Evolutionary conservation across 2,329 filamentous ascomycete genomes (phyloP), one percentile per base, ranked within the genome.

Genomic region (Monilinia vaccinii-corymbosi): DNA sequence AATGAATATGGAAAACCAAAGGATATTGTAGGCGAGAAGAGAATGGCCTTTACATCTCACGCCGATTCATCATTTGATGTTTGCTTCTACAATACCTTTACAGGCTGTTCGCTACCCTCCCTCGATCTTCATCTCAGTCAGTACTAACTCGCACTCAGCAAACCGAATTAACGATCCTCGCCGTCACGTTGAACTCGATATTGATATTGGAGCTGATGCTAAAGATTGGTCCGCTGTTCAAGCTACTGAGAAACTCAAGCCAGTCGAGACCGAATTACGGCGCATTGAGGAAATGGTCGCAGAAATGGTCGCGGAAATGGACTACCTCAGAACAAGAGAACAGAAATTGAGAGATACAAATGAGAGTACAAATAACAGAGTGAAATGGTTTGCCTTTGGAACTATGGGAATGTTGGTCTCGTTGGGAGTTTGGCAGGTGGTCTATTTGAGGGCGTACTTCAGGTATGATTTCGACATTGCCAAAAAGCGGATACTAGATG

Each of bases 211-310:
- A 40, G 71, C 71, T 11, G 71, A 73, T 75, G 94, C 94, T 66
- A 96, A 96, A 76, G 94, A 99, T 78, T 99, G 94, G 94, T 91
- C 87, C 66, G 91, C 91, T 68, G 95, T 97, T 73, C 91, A 97
- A 77, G 91, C 91, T 61, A 89, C 87, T 65, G 94, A 99, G 83
- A 97, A 97, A 81, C 86, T 99, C 69, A 96, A 96, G 83, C 94
- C 94, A 51, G 85, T 97, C 69, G 94, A 99, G 78, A 91, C 90
- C 21, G 94, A 97, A 75, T 83, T 99, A 71, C 87, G 92, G 71
- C 86, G 91, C 68, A 89, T 97, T 71, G 91, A 96, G 75, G 94
- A 97, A 77, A 82, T 93, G 72, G 88, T 96, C 44, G 81, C 80
- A 66, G 93, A 97, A 78, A 85, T 97, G 65, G 93, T 97, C 52